These are phyloP conservation scores for Nakazawaea anatomiae DNA, from an alignment of 805 yeast species.

Conservation along the genomic window DNA sequence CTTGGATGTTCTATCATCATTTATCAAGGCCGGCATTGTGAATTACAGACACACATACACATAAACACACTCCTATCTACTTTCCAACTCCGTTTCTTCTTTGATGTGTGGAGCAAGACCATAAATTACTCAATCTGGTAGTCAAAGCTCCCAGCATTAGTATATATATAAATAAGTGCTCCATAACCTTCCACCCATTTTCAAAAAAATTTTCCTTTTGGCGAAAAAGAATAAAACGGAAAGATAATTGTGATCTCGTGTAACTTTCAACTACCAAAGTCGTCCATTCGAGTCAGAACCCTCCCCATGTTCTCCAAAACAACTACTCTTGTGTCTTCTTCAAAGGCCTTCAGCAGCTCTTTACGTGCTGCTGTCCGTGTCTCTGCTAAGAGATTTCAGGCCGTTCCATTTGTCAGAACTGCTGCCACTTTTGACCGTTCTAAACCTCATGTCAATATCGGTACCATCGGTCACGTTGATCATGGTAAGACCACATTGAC, in stretches of 20 bases:
- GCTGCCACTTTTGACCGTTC: slow-evolving; percentile 88
- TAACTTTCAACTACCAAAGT: neutral
- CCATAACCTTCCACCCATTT: neutral
- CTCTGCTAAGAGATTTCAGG: neutral
- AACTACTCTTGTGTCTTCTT: neutral
- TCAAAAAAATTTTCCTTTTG: neutral
- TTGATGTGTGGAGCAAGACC: neutral
- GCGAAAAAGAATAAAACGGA: neutral
- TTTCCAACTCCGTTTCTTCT: neutral
- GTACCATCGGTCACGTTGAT: slow-evolving; percentile 98
- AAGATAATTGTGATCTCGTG: neutral
- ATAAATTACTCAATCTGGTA: neutral
- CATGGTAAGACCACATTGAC: slow-evolving; percentile 98
- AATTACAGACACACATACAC: no score
- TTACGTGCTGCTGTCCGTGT: slow-evolving; percentile 6
- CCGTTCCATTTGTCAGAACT: slow-evolving; percentile 7
- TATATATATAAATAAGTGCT: slow-evolving; percentile 1
- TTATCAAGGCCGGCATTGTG: neutral
- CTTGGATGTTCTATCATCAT: neutral
- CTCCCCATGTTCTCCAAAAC: neutral
- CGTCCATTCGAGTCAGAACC: neutral
- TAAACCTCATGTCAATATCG: slow-evolving; percentile 94
- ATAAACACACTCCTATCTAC: neutral
- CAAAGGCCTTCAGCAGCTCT: neutral
- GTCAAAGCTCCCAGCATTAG: neutral